Conservation (phyloP, 2,329 filamentous ascomycete species). For the Malbranchea zuffiana region DNA sequence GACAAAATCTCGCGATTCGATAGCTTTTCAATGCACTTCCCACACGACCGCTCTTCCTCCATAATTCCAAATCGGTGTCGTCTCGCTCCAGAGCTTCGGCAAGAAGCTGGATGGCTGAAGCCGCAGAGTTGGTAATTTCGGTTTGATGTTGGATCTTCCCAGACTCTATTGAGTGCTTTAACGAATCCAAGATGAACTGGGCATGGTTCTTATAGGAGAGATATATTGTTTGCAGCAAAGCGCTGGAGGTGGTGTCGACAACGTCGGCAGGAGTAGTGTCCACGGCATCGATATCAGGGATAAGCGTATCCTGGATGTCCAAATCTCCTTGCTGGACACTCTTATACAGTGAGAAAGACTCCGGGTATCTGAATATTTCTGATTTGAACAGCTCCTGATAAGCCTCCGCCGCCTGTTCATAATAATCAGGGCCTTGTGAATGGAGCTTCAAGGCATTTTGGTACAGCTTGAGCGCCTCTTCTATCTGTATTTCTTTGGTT, state of each 20-base stretch:
- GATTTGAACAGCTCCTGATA: constrained; percentile 80
- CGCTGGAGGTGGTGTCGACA: constrained; percentile 65
- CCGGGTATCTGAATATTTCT: constrained; percentile 86
- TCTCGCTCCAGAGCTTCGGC: constrained; percentile 54
- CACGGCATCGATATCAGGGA: constrained; percentile 18
- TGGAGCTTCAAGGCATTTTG: constrained; percentile 85
- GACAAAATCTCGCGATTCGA: constrained; percentile 49
- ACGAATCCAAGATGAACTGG: constrained; percentile 73
- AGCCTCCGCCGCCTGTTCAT: constrained; percentile 64
- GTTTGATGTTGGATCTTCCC: constrained; percentile 13
- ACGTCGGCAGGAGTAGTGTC: constrained; percentile 45
- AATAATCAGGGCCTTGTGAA: constrained; percentile 68
- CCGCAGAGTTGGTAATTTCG: constrained; percentile 28
- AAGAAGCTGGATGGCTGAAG: constrained; percentile 42
- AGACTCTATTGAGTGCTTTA: constrained; percentile 42
- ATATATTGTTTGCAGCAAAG: constrained; percentile 78
- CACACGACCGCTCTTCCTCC: constrained; percentile 50
- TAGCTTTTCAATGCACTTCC: constrained; percentile 47
- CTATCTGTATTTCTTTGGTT: constrained; percentile 91
- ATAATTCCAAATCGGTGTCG: constrained; percentile 53
- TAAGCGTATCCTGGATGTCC: constrained; percentile 39
- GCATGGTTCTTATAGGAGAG: constrained; percentile 93
- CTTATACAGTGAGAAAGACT: constrained; percentile 74
- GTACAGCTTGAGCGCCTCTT: constrained; percentile 91
- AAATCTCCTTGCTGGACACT: constrained; percentile 44